phyloP scores from a whole-genome alignment of 257 asterid genomes.

The Solanum lycopersicoides region DNA sequence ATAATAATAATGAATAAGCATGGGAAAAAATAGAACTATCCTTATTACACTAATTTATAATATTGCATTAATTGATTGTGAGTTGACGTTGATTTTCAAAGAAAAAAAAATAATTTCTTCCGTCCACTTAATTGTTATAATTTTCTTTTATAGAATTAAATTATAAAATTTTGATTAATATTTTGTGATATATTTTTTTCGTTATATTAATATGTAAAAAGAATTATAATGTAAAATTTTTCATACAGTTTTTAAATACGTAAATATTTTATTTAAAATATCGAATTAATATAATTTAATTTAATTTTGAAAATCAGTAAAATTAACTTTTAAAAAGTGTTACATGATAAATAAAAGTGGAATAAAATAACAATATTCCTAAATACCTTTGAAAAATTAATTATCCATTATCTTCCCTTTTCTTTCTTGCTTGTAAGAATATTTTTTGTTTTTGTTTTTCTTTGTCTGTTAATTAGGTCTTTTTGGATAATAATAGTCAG shows the following conservation, averaged over 20 bases:
- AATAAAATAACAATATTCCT: not conserved
- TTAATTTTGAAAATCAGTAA: too few relatives aligned
- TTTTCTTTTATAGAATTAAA: too few relatives aligned
- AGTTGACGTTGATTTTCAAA: not conserved
- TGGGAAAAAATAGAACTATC: not conserved
- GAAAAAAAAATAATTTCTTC: not conserved
- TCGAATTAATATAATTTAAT: too few relatives aligned
- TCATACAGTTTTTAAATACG: too few relatives aligned
- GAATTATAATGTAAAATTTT: too few relatives aligned
- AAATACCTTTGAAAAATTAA: not conserved
- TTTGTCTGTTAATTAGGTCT: not conserved
- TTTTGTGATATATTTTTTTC: too few relatives aligned
- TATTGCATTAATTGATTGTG: not conserved
- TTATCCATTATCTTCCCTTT: not conserved
- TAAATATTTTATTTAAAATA: too few relatives aligned
- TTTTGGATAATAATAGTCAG: not conserved
- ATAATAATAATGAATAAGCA: not conserved
- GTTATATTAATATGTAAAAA: too few relatives aligned
- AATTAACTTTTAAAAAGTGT: fast-evolving
- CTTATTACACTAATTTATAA: not conserved
- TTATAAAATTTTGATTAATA: fast-evolving
- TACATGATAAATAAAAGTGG: too few relatives aligned
- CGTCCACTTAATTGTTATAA: too few relatives aligned
- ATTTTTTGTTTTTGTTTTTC: not conserved
- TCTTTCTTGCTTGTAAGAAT: not conserved